These are phyloP conservation scores for Exserohilum rostratum DNA, from an alignment of 2,329 filamentous ascomycete genomes.

Conservation along the genomic window DNA sequence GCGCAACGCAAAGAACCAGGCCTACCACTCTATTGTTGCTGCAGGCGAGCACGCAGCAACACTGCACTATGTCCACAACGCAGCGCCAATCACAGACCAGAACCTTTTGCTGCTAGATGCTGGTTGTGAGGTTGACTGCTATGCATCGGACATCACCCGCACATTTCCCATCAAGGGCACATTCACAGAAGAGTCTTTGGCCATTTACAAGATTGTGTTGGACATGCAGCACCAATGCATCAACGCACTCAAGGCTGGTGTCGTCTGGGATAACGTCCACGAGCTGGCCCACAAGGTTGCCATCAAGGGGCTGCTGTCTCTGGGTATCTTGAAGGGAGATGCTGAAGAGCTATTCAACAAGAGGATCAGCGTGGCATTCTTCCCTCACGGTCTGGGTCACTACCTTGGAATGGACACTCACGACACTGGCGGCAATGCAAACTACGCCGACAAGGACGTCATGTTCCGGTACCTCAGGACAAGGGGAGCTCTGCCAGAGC, in stretches of 20 bases:
- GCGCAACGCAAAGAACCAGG: slow-evolving; percentile 78
- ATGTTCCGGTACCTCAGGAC: slow-evolving; percentile 89
- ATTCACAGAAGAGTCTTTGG: slow-evolving; percentile 49
- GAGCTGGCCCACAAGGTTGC: slow-evolving; percentile 79
- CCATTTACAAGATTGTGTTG: slow-evolving; percentile 81
- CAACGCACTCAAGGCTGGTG: slow-evolving; percentile 72
- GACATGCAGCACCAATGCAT: slow-evolving; percentile 86
- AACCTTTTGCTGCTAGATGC: slow-evolving; percentile 84
- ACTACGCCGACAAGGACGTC: slow-evolving; percentile 71
- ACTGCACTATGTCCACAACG: slow-evolving; percentile 77
- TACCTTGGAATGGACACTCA: slow-evolving; percentile 61
- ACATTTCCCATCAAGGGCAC: slow-evolving; percentile 79
- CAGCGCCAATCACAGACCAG: slow-evolving; percentile 59
- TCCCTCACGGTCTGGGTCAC: slow-evolving; percentile 59
- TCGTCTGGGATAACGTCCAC: slow-evolving; percentile 83
- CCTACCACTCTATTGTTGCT: slow-evolving; percentile 87
- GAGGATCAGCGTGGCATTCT: slow-evolving; percentile 56
- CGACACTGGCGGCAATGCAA: slow-evolving; percentile 56
- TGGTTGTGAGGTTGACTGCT: slow-evolving; percentile 63
- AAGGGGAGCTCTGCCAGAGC: slow-evolving; percentile 73
- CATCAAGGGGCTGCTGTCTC: slow-evolving; percentile 75
- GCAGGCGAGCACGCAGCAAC: slow-evolving; percentile 80
- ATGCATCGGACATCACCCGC: slow-evolving; percentile 71
- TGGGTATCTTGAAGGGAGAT: slow-evolving; percentile 74
- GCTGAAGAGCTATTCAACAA: slow-evolving; percentile 56